Conservation (phyloP, 768 basidiomycete species). For the Scleroderma bovista region DNA sequence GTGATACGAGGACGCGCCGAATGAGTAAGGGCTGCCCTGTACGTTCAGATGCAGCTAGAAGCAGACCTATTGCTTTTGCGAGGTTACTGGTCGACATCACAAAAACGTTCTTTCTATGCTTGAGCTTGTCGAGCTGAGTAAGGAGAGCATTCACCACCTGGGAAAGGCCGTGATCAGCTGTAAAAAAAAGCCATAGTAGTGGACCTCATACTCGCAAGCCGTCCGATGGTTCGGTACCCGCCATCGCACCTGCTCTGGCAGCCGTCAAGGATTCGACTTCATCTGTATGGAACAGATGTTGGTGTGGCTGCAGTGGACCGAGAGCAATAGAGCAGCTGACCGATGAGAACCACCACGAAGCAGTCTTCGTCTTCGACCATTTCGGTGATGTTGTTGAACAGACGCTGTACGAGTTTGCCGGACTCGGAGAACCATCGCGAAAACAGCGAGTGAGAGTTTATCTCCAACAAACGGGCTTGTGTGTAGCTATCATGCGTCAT, state of each 20-base stretch:
- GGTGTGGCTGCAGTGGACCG: background rate
- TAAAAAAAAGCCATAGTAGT: background rate
- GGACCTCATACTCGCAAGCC: conserved; percentile 69
- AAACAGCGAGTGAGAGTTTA: conserved; percentile 97
- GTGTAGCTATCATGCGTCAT: conserved; percentile 56
- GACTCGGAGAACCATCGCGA: conserved; percentile 99
- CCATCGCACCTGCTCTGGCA: conserved; percentile 90
- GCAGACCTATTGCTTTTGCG: conserved; percentile 84
- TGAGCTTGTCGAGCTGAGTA: conserved; percentile 94
- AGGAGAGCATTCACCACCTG: conserved; percentile 97
- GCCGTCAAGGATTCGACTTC: conserved; percentile 96
- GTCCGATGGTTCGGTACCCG: conserved; percentile 93
- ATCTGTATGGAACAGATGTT: conserved; percentile 42
- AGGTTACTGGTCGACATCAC: conserved; percentile 97
- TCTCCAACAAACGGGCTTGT: conserved; percentile 85
- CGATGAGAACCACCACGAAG: conserved; percentile 93
- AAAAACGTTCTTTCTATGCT: conserved; percentile 87
- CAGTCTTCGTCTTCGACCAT: conserved; percentile 87
- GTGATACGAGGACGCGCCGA: no score
- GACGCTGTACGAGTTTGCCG: conserved; percentile 91
- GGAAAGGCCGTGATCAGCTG: background rate
- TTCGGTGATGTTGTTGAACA: conserved; percentile 86
- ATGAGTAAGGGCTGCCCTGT: background rate
- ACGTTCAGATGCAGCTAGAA: background rate
- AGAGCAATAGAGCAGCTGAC: conserved; percentile 31